Conservation (phyloP, 345 rosid genomes). For the Populus pruinosa region DNA sequence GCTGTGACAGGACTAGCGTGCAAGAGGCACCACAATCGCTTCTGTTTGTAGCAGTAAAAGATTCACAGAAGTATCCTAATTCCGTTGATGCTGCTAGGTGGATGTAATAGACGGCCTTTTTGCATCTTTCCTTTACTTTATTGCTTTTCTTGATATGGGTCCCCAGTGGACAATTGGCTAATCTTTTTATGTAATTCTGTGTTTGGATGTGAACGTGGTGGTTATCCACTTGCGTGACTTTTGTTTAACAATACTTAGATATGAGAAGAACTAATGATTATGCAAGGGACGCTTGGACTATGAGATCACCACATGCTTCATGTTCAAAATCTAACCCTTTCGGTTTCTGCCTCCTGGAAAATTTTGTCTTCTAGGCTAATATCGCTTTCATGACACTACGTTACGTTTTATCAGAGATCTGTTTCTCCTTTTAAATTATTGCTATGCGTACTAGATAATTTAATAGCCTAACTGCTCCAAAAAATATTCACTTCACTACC, state of each 20-base stretch:
- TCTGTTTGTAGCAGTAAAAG: not conserved
- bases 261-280: conserved; percentile 1
- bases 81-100: not conserved
- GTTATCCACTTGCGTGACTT: not conserved
- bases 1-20: not conserved
- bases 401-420: not conserved
- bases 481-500: not conserved
- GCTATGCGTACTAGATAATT: not conserved
- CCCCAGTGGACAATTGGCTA: not conserved
- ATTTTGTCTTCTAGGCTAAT: not conserved
- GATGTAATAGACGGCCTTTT: not conserved
- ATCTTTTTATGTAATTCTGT: not conserved
- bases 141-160: not conserved
- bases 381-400: not conserved
- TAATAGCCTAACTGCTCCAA: not conserved
- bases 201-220: not conserved
- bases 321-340: conserved; percentile 3
- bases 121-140: not conserved
- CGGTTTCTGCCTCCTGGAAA: not conserved
- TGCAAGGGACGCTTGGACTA: conserved; percentile 33
- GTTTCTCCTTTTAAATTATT: not conserved
- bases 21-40: not conserved
- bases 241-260: not conserved
- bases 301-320: conserved; percentile 23
- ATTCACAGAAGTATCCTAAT: not conserved